Conservation (phyloP, 352 stramenopile species). For the Pythium insidiosum region DNA sequence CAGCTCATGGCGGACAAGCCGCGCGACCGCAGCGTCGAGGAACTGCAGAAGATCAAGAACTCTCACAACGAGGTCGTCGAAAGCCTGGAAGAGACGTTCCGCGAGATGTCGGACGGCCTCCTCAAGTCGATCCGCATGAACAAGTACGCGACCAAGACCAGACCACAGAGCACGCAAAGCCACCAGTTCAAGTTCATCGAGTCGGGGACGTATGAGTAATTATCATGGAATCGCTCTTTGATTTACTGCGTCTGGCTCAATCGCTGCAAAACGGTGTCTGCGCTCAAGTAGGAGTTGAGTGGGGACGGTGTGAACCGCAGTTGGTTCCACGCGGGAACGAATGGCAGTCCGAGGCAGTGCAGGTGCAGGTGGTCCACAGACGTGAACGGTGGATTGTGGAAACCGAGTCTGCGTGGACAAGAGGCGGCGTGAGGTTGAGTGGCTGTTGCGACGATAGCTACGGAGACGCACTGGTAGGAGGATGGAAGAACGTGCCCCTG, state of each 20-base stretch:
- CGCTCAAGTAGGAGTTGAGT: conserved; percentile 48
- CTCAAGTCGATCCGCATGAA: conserved; percentile 79
- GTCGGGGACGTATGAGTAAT: conserved; percentile 58
- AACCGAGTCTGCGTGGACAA: conserved; percentile 39
- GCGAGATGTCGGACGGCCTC: conserved; percentile 77
- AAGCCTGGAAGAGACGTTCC: conserved; percentile 73
- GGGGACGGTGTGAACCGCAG: conserved; percentile 48
- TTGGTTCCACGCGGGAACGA: conserved; percentile 51
- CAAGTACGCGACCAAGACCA: conserved; percentile 81
- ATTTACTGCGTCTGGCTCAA: conserved; percentile 4
- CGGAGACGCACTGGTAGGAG: conserved; percentile 8
- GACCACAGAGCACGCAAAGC: conserved; percentile 66
- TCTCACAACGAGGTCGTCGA: conserved; percentile 72
- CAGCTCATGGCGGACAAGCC: conserved; percentile 65
- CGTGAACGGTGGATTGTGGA: conserved; percentile 60
- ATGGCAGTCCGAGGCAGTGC: conserved; percentile 60
- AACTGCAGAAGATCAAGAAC: conserved; percentile 51
- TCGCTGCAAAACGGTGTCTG: conserved; percentile 25
- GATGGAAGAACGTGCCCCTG: conserved; percentile 24
- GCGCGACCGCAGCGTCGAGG: conserved; percentile 55
- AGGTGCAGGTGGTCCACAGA: conserved; percentile 69
- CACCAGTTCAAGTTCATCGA: conserved; percentile 85
- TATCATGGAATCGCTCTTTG: too few relatives aligned
- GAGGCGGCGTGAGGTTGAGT: conserved; percentile 1
- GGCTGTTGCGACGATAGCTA: too few relatives aligned